A percentile compares a stretch with the other conserved stretches of the same genome.
These are phyloP conservation scores for Filobasidium floriforme DNA, from an alignment of 768 basidiomycete species.

Conservation along the genomic window DNA sequence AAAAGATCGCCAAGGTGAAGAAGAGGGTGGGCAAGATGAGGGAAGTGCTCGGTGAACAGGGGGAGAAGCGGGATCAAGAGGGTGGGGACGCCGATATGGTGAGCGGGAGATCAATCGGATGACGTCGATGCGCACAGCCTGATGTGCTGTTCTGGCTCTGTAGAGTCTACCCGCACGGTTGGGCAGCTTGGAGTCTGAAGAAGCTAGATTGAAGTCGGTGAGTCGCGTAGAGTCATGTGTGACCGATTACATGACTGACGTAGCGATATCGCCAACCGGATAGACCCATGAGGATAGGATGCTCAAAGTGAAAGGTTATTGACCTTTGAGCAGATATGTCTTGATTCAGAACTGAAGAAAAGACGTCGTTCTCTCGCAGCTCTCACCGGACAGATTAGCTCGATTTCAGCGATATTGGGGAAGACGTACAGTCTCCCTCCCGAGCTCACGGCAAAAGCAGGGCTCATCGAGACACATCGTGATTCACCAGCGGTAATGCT, in stretches of 20 bases:
- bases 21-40: slow-evolving; percentile 16
- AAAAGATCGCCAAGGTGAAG: slow-evolving; percentile 11
- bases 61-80: neutral
- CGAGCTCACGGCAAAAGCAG: neutral
- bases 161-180: slow-evolving; percentile 17
- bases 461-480: neutral
- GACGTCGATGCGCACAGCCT: neutral
- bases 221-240: neutral
- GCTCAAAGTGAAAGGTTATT: neutral
- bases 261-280: too few relatives aligned
- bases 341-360: neutral
- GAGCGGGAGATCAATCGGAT: neutral
- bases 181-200: slow-evolving; percentile 1
- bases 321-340: neutral
- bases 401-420: slow-evolving; percentile 8
- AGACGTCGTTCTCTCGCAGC: neutral
- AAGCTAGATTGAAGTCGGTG: slow-evolving; percentile 14
- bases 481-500: too few relatives aligned
- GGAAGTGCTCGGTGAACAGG: slow-evolving; percentile 9
- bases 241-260: too few relatives aligned
- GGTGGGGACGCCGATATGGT: neutral
- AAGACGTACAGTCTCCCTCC: slow-evolving; percentile 9
- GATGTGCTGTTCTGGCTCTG: neutral
- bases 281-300: slow-evolving; percentile 16
- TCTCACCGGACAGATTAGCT: neutral